Base-by-base conservation (phyloP, 169 alveolate genomes). In the Prorocentrum cordatum region DNA sequence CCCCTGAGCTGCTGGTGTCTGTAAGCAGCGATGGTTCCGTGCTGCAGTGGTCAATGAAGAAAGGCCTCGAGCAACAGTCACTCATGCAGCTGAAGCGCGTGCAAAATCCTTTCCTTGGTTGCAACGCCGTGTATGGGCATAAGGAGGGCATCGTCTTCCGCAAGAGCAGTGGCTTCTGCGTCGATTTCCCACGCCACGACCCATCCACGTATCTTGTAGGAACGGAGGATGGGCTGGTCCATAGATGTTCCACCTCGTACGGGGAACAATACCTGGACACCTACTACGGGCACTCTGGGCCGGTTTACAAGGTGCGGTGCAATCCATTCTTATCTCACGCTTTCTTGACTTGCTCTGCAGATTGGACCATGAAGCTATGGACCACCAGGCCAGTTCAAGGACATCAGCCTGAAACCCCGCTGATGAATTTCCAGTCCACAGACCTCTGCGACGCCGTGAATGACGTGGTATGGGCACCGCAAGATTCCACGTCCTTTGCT, bases 351-450 rank as follows among this genome's bases (percentile, higher is more conserved):
- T 95, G 97, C 92, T 95, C 97, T 29, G 96, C 96, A 66, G 98
- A 96, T 91, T 96, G 98, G 97, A 95, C 97, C 50, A 95, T 96
- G 72, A 95, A 96, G 92, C 94, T 96, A 29, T 96, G 98, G 98
- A 93, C 95, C 77, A 92, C 95, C 75, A 95, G 93, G 89, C 87
- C 83, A 26, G 42, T 73, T 14, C 91, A 67, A 12, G 91, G 73
- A 27, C 89, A 86, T n/a, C 87, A 42, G 10, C 91, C 88, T 0
- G 91, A 62, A 24, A 83, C 84, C 32, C 62, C 68, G 82, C 47
- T 82, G 32, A n/a, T 82, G 70, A 82, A 66, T 18, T 82, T 82
- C 80, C 91, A 82, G 62, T 82, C 91, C 36, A 38, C 64, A 9
- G 91, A 82, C 70, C 91, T 82, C 58, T 82, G 35, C 32, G 91